phyloP scores from a whole-genome alignment of 495 filamentous ascomycete genomes.

The Trichoderma reesei region DNA sequence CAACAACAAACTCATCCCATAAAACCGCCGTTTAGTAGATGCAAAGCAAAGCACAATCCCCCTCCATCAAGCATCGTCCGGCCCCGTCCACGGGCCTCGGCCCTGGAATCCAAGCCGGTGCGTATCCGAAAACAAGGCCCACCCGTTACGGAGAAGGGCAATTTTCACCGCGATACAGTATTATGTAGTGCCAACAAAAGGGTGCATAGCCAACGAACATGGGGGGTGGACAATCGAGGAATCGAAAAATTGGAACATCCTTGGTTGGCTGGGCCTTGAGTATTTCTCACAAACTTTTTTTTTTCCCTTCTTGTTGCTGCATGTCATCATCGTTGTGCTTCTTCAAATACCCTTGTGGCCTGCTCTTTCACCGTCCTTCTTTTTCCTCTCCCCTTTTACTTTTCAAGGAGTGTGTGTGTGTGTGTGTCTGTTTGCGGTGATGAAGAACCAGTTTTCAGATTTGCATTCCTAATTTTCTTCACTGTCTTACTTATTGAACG shows the following conservation, averaged over 20 bases:
- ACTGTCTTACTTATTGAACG: too few relatives aligned
- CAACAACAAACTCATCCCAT: too few relatives aligned
- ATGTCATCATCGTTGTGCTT: not conserved
- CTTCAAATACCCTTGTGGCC: slow-evolving; percentile 1
- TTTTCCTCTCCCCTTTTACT: not conserved
- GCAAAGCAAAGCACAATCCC: too few relatives aligned
- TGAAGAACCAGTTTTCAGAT: not conserved
- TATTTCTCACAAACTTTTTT: not conserved
- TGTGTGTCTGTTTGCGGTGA: too few relatives aligned
- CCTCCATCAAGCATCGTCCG: not conserved
- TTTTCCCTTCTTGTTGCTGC: not conserved
- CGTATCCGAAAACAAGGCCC: not conserved
- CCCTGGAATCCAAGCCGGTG: not conserved
- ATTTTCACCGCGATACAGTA: not conserved
- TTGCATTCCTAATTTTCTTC: too few relatives aligned
- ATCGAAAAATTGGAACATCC: not conserved
- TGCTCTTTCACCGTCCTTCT: not conserved
- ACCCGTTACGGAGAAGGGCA: not conserved
- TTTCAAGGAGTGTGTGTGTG: not conserved
- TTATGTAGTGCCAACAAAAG: too few relatives aligned
- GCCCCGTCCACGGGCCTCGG: not conserved
- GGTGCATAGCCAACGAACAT: not conserved
- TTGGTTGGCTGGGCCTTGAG: too few relatives aligned
- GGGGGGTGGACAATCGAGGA: not conserved
- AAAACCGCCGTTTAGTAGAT: too few relatives aligned